A percentile compares a stretch with the other conserved stretches of the same genome.
Evolutionary conservation across 2,329 filamentous ascomycete species (phyloP).

Genomic region (Pseudogymnoascus sp.): DNA sequence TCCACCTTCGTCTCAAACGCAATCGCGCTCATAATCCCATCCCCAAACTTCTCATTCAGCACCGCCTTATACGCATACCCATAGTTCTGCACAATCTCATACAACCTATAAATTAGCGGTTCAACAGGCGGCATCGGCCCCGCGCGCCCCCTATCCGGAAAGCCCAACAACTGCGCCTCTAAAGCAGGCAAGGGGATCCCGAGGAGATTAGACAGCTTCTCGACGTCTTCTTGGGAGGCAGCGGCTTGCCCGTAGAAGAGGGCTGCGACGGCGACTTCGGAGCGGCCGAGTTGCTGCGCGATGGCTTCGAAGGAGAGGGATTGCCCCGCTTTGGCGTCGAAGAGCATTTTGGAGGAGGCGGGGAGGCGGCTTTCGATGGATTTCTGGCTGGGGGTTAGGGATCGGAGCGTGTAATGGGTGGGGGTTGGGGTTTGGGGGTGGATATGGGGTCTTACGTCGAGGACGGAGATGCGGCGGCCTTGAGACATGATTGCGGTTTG

Average conservation of each 20-base stretch:
- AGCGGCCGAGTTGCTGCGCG: constrained; percentile 63
- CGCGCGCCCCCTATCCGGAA: constrained; percentile 71
- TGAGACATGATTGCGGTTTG: background rate
- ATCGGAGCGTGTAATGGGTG: background rate
- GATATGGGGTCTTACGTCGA: background rate
- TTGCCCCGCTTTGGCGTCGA: constrained; percentile 69
- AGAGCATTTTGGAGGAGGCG: constrained; percentile 61
- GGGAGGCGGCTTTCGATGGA: constrained; percentile 63
- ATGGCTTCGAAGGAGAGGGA: constrained; percentile 74
- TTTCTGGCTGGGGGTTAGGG: constrained; percentile 35
- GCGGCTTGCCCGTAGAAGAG: constrained; percentile 84
- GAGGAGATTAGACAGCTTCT: constrained; percentile 58
- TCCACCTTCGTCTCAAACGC: constrained; percentile 85
- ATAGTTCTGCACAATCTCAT: constrained; percentile 94
- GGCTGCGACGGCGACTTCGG: constrained; percentile 81
- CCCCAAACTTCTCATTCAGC: constrained; percentile 88
- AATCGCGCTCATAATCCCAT: constrained; percentile 96
- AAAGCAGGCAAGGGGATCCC: constrained; percentile 50
- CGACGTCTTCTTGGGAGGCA: constrained; percentile 60
- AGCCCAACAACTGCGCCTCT: constrained; percentile 56
- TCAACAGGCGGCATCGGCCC: constrained; percentile 80
- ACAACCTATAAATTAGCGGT: constrained; percentile 81
- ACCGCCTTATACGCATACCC: constrained; percentile 94
- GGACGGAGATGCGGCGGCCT: constrained; percentile 2
- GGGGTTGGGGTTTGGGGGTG: background rate